Conservation (phyloP, 2,329 filamentous ascomycete genomes). For the Mycogone perniciosa region DNA sequence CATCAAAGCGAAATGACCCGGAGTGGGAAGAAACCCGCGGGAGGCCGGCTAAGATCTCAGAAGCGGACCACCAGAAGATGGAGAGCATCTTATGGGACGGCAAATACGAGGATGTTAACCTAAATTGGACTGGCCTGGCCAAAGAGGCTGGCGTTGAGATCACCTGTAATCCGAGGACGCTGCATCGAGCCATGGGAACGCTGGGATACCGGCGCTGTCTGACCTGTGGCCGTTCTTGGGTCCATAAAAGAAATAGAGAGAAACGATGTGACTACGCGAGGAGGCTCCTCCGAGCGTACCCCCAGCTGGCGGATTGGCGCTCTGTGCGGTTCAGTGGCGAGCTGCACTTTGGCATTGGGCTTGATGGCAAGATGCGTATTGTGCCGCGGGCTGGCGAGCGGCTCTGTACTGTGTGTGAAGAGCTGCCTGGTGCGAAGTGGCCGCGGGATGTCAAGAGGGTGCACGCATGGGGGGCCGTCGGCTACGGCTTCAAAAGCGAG, state of each 20-base stretch:
- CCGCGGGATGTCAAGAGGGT: conserved; percentile 28
- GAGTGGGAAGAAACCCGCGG: conserved; percentile 35
- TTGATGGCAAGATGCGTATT: conserved; percentile 31
- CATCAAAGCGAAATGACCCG: conserved; percentile 30
- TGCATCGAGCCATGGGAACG: conserved; percentile 34
- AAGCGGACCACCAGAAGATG: conserved; percentile 31
- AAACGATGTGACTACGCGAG: conserved; percentile 29
- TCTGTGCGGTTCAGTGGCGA: conserved; percentile 30
- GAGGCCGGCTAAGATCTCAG: conserved; percentile 28
- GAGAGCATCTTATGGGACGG: conserved; percentile 33
- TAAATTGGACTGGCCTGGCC: conserved; percentile 30
- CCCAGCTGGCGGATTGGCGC: conserved; percentile 27
- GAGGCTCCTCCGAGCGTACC: conserved; percentile 27
- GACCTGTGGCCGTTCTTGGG: conserved; percentile 23
- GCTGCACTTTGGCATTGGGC: conserved; percentile 33
- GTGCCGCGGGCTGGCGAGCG: conserved; percentile 30
- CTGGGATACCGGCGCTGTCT: conserved; percentile 31
- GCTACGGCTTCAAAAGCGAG: conserved; percentile 32
- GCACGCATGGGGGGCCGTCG: conserved; percentile 31
- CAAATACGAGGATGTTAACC: conserved; percentile 23
- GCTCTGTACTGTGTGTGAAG: conserved; percentile 24
- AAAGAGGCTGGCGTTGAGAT: conserved; percentile 28
- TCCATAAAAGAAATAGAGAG: conserved; percentile 27
- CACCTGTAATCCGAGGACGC: conserved; percentile 28
- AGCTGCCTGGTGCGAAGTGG: conserved; percentile 23